Evolutionary conservation across 1,139 yeast genomes (phyloP).

Genomic region (Nakaseomyces kungkrabaensis): DNA sequence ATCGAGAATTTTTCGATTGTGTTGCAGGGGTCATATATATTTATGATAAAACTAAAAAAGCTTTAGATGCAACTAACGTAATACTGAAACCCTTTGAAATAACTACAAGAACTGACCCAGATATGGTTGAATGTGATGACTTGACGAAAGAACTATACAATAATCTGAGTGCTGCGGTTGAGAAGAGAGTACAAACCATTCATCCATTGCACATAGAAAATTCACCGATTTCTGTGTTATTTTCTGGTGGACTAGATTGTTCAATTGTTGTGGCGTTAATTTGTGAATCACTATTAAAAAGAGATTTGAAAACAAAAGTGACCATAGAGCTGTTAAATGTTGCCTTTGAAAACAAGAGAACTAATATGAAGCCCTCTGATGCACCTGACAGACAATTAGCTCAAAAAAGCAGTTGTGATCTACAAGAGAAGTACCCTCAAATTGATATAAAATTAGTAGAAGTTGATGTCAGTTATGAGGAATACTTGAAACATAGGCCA

Average conservation of each 20-base stretch:
- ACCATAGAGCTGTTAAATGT: slow-evolving; percentile 77
- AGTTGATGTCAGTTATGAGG: slow-evolving; percentile 60
- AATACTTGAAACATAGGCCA: slow-evolving; percentile 44
- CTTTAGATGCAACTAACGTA: slow-evolving; percentile 11
- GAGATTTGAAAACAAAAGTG: slow-evolving; percentile 14
- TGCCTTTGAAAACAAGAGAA: slow-evolving; percentile 87
- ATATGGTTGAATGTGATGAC: slow-evolving; percentile 11
- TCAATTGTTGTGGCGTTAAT: slow-evolving; percentile 53
- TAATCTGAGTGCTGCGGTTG: slow-evolving; percentile 35
- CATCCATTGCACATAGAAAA: slow-evolving; percentile 40
- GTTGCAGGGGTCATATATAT: slow-evolving; percentile 39
- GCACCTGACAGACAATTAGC: slow-evolving; percentile 84
- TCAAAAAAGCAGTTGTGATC: slow-evolving; percentile 45
- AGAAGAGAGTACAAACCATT: slow-evolving; percentile 46
- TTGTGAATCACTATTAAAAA: slow-evolving; percentile 17
- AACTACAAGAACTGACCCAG: slow-evolving; percentile 11
- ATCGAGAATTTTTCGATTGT: slow-evolving; percentile 39
- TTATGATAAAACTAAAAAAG: slow-evolving; percentile 28
- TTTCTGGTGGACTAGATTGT: slow-evolving; percentile 94
- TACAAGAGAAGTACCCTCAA: slow-evolving; percentile 35
- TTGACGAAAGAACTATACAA: slow-evolving; percentile 20
- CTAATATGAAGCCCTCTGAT: slow-evolving; percentile 44
- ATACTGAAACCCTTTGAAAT: slow-evolving; percentile 15
- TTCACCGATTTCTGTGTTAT: slow-evolving; percentile 49
- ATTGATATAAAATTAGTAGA: slow-evolving; percentile 45